Percentiles rank a stretch among this genome's conserved stretches.
Conservation (phyloP, 352 stramenopile species). For the Pythium utonaiense region DNA sequence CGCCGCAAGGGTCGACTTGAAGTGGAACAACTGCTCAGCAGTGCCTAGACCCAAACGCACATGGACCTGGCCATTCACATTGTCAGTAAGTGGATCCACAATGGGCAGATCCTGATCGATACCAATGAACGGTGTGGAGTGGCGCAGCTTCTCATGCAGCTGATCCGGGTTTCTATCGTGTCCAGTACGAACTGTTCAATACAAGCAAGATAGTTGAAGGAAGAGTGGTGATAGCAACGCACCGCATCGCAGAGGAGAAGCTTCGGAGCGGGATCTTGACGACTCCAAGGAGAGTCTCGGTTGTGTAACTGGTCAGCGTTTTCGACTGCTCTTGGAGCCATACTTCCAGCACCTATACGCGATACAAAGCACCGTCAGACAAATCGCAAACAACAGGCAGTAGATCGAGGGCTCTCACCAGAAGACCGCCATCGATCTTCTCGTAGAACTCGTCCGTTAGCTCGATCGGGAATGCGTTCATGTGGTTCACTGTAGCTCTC, state of each 20-base stretch:
- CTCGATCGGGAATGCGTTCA: constrained; percentile 28
- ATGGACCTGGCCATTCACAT: constrained; percentile 30
- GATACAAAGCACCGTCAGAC: neutral
- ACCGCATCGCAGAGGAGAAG: constrained; percentile 11
- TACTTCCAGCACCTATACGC: constrained; percentile 20
- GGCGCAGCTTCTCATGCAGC: neutral
- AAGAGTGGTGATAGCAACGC: neutral
- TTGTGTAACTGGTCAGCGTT: constrained; percentile 2
- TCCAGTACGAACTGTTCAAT: neutral
- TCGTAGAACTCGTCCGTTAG: constrained; percentile 5
- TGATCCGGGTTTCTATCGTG: neutral
- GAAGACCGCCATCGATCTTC: constrained; percentile 8
- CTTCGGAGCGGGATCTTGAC: constrained; percentile 20
- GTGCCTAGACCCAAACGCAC: constrained; percentile 41
- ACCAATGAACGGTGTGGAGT: constrained; percentile 10
- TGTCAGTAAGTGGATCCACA: constrained; percentile 41
- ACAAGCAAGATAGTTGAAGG: neutral
- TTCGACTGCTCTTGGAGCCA: constrained; percentile 21
- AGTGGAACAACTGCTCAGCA: constrained; percentile 48
- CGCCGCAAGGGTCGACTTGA: constrained; percentile 23
- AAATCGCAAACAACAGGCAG: neutral
- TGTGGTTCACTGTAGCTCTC: constrained; percentile 8
- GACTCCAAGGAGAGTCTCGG: constrained; percentile 14
- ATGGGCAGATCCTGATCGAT: constrained; percentile 39
- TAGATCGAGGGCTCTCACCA: constrained; percentile 5